A percentile compares a stretch with the other conserved stretches of the same genome.
Conservation (phyloP, 345 rosid genomes). For the Eucalyptus marginata region DNA sequence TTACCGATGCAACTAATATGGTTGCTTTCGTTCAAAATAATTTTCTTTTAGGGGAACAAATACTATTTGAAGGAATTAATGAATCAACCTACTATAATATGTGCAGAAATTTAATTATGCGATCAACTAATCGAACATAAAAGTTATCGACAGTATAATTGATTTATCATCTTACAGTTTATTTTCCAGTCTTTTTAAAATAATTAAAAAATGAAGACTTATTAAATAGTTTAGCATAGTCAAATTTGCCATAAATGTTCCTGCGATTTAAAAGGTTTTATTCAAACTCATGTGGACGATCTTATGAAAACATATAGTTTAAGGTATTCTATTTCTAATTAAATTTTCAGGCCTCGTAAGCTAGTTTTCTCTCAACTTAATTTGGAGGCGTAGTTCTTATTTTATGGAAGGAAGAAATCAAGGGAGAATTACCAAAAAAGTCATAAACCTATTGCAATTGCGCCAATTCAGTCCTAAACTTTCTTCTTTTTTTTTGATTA, state of each 20-base stretch:
- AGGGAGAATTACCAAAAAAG: too few relatives aligned
- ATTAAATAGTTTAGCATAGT: not conserved
- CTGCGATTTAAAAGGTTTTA: not conserved
- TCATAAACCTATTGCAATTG: too few relatives aligned
- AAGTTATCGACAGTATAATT: not conserved
- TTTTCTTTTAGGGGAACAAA: not conserved
- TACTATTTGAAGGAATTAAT: not conserved
- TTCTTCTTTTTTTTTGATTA: too few relatives aligned
- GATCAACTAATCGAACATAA: not conserved
- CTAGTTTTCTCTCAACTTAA: not conserved
- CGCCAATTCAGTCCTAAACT: too few relatives aligned
- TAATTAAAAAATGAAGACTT: not conserved
- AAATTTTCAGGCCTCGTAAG: not conserved
- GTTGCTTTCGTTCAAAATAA: not conserved
- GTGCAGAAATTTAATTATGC: not conserved
- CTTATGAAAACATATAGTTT: not conserved
- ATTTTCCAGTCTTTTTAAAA: not conserved
- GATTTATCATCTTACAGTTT: not conserved
- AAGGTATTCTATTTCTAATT: not conserved
- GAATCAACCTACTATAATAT: not conserved
- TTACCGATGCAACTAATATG: not conserved
- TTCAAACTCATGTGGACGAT: not conserved
- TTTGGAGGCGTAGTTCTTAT: not conserved
- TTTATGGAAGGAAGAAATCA: not conserved
- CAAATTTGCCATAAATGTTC: not conserved